Conservation (phyloP, 805 yeast genomes). For the Metschnikowia santaceciliae region DNA sequence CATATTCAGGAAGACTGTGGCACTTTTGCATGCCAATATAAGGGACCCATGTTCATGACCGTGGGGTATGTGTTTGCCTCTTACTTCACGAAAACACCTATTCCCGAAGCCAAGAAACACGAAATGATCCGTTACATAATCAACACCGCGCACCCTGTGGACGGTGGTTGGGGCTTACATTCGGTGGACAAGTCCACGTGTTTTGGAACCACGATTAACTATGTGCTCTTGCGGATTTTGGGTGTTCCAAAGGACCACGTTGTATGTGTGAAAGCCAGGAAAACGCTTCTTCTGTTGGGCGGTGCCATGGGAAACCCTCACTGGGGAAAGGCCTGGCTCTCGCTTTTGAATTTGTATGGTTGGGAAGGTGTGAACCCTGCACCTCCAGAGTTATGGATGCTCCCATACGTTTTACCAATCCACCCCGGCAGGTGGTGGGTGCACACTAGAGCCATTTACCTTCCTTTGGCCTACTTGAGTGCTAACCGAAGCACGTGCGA, state of each 20-base stretch:
- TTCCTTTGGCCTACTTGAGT: slow-evolving; percentile 80
- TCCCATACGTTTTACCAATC: slow-evolving; percentile 76
- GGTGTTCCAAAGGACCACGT: slow-evolving; percentile 75
- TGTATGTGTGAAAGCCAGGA: slow-evolving; percentile 72
- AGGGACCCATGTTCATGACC: slow-evolving; percentile 97
- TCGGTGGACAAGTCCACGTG: slow-evolving; percentile 90
- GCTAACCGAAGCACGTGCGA: slow-evolving; percentile 52
- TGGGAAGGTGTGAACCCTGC: slow-evolving; percentile 99
- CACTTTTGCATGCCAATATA: slow-evolving; percentile 84
- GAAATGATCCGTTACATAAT: slow-evolving; percentile 84
- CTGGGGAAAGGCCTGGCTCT: slow-evolving; percentile 96
- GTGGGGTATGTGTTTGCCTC: slow-evolving; percentile 79
- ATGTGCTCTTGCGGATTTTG: slow-evolving; percentile 71
- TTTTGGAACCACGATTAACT: slow-evolving; percentile 89
- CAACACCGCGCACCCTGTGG: slow-evolving; percentile 94
- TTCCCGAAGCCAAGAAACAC: slow-evolving; percentile 58
- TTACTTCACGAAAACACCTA: slow-evolving; percentile 63
- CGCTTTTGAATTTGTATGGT: slow-evolving; percentile 71
- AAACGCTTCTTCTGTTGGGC: slow-evolving; percentile 66
- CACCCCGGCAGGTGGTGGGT: slow-evolving; percentile 99
- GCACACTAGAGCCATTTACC: slow-evolving; percentile 88
- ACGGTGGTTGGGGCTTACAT: slow-evolving; percentile 99
- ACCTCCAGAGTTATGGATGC: slow-evolving; percentile 89
- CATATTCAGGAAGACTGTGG: slow-evolving; percentile 75
- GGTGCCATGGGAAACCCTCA: slow-evolving; percentile 92